Base-by-base conservation (phyloP, 2,329 filamentous ascomycete genomes). In the Colletotrichum musae region DNA sequence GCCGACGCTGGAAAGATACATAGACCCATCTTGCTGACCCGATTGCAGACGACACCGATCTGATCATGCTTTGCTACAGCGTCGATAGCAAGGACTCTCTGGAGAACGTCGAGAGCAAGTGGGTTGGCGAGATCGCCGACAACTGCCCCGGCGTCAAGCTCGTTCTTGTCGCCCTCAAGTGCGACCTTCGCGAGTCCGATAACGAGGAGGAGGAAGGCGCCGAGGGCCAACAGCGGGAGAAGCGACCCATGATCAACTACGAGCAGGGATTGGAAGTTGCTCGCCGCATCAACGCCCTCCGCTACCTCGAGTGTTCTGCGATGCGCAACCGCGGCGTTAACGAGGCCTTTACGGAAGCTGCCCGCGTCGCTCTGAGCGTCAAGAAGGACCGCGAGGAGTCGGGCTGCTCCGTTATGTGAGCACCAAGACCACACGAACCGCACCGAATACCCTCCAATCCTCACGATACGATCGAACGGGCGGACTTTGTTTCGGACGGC, bases 321-420 rank as follows among this genome's bases (percentile, higher is more conserved):
- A 98, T 98, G 91, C 92, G 95, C 83, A 99, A 99, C 82, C 90
- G 96, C 58, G 96, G 96, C 70, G 97, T 99, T 77, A 98, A 98
- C 82, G 96, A 99, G 82, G 96, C 96, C 51, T 99, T 99, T 78
- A 98, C 96, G 48, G 96, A 99, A 85, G 96, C 96, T 48, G 95
- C 96, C 26, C 92, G 97, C 76, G 96, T 99, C 43, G 96, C 96
- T 15, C 86, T 99, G 64, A 90, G 89, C 73, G 89, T 92, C 66
- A 91, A 88, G 82, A 88, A 89, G 75, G 89, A 89, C 70, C 87
- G 88, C 74, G 89, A 91, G 71, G 87, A 89, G 68, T 84, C 83
- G 71, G 89, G 88, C 77, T 92, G 89, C 78, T 76, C 77, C 70
- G 78, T 92, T 70, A 91, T 92, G 89, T 92, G 80, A 80, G 43